These are phyloP conservation scores for Aphanoascus verrucosus DNA, from an alignment of 2,329 filamentous ascomycete genomes.

Conservation along the genomic window DNA sequence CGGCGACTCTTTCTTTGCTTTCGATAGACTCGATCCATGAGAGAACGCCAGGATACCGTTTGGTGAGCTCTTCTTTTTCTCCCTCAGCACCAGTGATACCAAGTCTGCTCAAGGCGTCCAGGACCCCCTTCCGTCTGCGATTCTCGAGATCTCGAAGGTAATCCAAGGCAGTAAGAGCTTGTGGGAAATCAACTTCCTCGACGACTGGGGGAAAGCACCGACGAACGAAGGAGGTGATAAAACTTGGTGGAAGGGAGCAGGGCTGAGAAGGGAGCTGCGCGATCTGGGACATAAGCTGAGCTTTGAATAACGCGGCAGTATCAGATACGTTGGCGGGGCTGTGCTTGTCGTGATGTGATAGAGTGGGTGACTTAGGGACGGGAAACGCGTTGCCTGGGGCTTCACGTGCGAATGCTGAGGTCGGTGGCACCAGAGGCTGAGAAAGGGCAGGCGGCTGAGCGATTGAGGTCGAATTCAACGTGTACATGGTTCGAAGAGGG, in stretches of 20 bases:
- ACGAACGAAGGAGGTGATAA: conserved; percentile 52
- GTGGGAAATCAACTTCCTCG: conserved; percentile 52
- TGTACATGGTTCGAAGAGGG: conserved; percentile 57
- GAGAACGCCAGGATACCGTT: conserved; percentile 44
- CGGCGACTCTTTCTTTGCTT: conserved; percentile 42
- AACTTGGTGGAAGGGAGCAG: conserved; percentile 51
- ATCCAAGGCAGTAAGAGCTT: conserved; percentile 54
- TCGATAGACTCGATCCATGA: conserved; percentile 46
- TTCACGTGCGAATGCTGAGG: conserved; percentile 24
- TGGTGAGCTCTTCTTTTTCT: conserved; percentile 40
- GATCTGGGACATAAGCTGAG: conserved; percentile 42
- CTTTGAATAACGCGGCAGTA: conserved; percentile 34
- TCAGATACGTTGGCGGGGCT: conserved; percentile 21
- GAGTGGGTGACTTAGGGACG: conserved; percentile 19
- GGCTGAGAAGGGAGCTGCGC: conserved; percentile 49
- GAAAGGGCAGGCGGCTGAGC: conserved; percentile 25
- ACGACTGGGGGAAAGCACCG: conserved; percentile 49
- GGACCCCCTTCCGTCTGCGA: conserved; percentile 48
- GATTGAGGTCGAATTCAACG: conserved; percentile 50
- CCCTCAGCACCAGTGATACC: conserved; percentile 42
- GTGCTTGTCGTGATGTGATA: conserved; percentile 20
- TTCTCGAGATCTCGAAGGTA: conserved; percentile 55
- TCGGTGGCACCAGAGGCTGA: conserved; percentile 24
- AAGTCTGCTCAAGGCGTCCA: conserved; percentile 44
- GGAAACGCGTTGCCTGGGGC: conserved; percentile 25